Conservation (phyloP, 2,329 filamentous ascomycete genomes). For the Pseudogymnoascus sp. region DNA sequence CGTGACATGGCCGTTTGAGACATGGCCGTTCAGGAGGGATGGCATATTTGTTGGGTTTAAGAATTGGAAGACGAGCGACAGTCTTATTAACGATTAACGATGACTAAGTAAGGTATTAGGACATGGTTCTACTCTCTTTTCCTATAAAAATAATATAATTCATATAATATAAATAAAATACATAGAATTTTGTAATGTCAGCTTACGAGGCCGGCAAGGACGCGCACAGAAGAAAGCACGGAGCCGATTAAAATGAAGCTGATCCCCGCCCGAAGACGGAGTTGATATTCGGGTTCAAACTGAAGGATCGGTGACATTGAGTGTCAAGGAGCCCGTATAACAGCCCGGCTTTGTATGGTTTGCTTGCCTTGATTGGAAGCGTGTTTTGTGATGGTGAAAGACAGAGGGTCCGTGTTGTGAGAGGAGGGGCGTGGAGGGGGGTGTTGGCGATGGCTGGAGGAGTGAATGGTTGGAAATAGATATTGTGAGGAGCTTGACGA, state of each 20-base stretch:
- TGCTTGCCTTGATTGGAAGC: neutral
- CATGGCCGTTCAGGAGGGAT: neutral
- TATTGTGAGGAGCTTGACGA: neutral
- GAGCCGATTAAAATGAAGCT: constrained; percentile 10
- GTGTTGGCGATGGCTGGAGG: neutral
- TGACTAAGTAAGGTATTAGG: neutral
- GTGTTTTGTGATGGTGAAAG: neutral
- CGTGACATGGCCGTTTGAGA: no score
- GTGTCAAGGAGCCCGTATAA: neutral
- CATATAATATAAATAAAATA: neutral
- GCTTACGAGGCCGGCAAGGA: constrained; percentile 9
- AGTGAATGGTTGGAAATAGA: neutral
- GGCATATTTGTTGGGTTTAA: no score
- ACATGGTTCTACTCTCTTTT: neutral
- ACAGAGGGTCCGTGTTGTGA: neutral
- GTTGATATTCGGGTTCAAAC: neutral
- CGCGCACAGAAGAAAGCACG: neutral
- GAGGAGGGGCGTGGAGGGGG: no score
- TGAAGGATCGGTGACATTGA: neutral
- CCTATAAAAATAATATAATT: neutral
- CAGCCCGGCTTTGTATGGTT: neutral
- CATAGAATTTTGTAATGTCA: neutral
- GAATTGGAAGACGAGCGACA: no score
- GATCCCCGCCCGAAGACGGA: neutral
- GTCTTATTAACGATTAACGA: no score